Evolutionary conservation across 2,329 filamentous ascomycete genomes (phyloP), one percentile per base, ranked within the genome.

Genomic region (Sporothrix variecibatus): DNA sequence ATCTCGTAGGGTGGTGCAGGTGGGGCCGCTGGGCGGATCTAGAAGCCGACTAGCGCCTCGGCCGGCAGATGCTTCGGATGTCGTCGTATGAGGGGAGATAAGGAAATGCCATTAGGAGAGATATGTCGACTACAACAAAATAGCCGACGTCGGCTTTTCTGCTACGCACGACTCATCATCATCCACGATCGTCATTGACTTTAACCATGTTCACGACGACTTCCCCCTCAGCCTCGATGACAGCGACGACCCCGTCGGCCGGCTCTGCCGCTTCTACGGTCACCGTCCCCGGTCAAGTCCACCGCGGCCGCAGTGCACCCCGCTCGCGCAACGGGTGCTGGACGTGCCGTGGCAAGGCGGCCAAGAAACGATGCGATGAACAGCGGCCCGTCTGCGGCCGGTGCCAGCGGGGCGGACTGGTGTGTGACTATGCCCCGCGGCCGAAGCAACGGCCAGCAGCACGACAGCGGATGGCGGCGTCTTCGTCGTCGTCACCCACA

Each of bases 301-400:
- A 60, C 20, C 60, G 62, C 34, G n/a, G 38, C 62, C 34, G 62
- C n/a, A 65, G 62, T 38, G 38, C 62, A 17, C 62, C 62, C 38
- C 62, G 62, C 20, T 65, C 62, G 28, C 62, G 62, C 62, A 65
- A 65, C n/a, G 62, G 62, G 15, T 65, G 62, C 62, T 65, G 62
- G 62, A 65, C 62, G n/a, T 65, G 62, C 40, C 62, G 62, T 15
- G n/a, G 62, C 34, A 40, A 46, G n/a, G 62, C 62, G 38, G 62
- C 62, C 38, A 65, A 65, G 62, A 65, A 65, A 28, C 62, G 62
- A 1, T 65, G 62, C 28, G 62, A 65, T 38, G 62, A 65, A n/a
- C 38, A 43, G n/a, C 38, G 34, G n/a, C 62, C 62, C 20, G 62
- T 65, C 4, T 65, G 62, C 15, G 62, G 62, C 9, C 62, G 56